Percentiles rank a stretch among this genome's conserved stretches.
These are phyloP conservation scores for Talaromyces marneffei DNA, from an alignment of 2,329 filamentous ascomycete species.

Conservation along the genomic window DNA sequence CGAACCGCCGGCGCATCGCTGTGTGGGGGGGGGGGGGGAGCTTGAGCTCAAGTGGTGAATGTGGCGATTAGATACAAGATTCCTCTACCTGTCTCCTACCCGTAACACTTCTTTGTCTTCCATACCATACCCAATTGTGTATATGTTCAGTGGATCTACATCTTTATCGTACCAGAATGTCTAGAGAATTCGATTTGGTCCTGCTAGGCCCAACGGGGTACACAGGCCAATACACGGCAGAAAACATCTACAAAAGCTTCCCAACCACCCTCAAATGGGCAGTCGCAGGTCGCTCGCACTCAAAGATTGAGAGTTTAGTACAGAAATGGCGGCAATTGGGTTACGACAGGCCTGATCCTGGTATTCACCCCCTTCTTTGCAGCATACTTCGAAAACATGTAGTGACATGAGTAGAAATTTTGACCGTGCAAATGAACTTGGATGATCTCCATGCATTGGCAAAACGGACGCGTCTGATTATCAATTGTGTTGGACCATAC, in stretches of 20 bases:
- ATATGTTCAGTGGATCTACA: neutral
- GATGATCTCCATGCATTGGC: conserved; percentile 48
- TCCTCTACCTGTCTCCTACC: no score
- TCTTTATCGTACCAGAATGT: neutral
- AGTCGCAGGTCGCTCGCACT: conserved; percentile 71
- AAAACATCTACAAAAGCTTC: conserved; percentile 65
- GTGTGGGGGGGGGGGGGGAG: no score
- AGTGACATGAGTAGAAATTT: conserved; percentile 30
- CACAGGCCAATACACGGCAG: conserved; percentile 69
- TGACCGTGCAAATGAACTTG: conserved; percentile 44
- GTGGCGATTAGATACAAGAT: no score
- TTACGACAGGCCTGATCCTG: conserved; percentile 63
- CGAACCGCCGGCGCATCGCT: no score
- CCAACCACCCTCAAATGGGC: conserved; percentile 82
- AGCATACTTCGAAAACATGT: neutral
- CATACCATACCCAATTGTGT: neutral
- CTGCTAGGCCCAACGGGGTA: conserved; percentile 71
- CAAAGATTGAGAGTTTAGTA: conserved; percentile 66
- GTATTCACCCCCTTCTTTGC: conserved; percentile 43
- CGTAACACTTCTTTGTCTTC: no score
- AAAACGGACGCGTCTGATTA: conserved; percentile 52
- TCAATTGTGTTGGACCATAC: conserved; percentile 60
- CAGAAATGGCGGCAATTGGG: conserved; percentile 61
- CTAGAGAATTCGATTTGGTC: conserved; percentile 58
- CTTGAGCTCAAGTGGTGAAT: neutral